Conservation (phyloP, 345 rosid genomes). For the Pistacia vera region DNA sequence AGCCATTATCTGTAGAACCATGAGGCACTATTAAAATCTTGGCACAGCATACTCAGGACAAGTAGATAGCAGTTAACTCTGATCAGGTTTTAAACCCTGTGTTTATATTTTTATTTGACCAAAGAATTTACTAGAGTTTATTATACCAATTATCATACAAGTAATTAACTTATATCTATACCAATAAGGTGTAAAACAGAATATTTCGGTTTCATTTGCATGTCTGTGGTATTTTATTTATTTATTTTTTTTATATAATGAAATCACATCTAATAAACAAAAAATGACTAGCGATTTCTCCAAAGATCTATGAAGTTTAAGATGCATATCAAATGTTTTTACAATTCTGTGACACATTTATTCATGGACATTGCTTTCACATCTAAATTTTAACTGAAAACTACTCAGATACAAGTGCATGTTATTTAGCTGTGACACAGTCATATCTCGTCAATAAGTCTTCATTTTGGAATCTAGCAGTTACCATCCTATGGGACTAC, state of each 20-base stretch:
- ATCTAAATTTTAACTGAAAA: conserved; percentile 5
- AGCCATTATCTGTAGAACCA: not conserved
- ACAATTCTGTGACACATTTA: not conserved
- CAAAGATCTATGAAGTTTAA: not conserved
- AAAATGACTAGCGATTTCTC: not conserved
- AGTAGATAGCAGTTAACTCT: not conserved
- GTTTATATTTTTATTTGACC: not conserved
- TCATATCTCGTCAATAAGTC: not conserved
- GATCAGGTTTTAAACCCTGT: not conserved
- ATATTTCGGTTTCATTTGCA: not conserved
- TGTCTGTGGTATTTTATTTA: too few relatives aligned
- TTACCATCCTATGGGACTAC: not conserved
- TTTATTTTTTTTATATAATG: not conserved
- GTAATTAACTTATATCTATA: not conserved
- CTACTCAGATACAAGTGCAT: not conserved
- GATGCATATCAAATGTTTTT: not conserved
- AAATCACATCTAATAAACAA: not conserved
- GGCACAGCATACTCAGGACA: not conserved
- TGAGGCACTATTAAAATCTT: not conserved
- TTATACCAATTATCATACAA: not conserved
- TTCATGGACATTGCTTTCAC: not conserved
- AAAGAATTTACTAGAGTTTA: not conserved
- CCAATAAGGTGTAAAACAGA: not conserved
- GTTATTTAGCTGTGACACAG: not conserved
- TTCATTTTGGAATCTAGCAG: not conserved